Base-by-base conservation (phyloP, 208 protist species). In the Endotrypanum monterogeii region DNA sequence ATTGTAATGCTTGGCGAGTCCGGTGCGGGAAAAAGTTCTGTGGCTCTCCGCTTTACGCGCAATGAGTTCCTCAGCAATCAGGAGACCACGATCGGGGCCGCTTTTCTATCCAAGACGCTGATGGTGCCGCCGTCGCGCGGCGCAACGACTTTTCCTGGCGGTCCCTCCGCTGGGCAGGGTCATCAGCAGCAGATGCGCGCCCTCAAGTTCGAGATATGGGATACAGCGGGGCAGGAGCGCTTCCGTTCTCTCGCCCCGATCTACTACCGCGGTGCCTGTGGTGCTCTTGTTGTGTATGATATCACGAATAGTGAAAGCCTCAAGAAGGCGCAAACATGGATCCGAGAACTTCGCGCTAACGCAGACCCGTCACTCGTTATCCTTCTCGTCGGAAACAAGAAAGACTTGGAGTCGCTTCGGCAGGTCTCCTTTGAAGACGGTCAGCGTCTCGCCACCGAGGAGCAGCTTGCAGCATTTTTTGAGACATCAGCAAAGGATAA, bases 281-380 rank as follows among this genome's bases (percentile, higher is more conserved):
- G 90, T 57, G 94, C 94, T 14, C 73, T 99, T 11, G 89, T 99
- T 8, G 98, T 99, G 54, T 99, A 99, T 79, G 98, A 99, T 80
- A 98, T 99, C 69, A 99, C 98, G 9, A 98, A 96, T 84, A 87
- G 88, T 69, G 93, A 99, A 71, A 98, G 91, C 73, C 95, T 99
- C 71, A 79, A 89, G 63, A 96, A 94, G 76, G 98, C 98, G 30
- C 95, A 99, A 76, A 95, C 89, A 71, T 99, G 98, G 98, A 94
- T 99, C 46, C 96, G 98, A 71, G 98, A 99, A 87, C 86, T 99
- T 46, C 85, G 97, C 23, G 73, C 87, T 48, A 90, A 98, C 89
- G 89, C 86, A 61, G 86, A 97, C 44, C 90, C 90, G 41, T 93
- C 97, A 25, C 92, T 99, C 18, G 71, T 90, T 30, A 94, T 99